A percentile compares a stretch with the other conserved stretches of the same genome.
Conservation (phyloP, 2,329 filamentous ascomycete species). For the Ophiostoma novo-ulmi region DNA sequence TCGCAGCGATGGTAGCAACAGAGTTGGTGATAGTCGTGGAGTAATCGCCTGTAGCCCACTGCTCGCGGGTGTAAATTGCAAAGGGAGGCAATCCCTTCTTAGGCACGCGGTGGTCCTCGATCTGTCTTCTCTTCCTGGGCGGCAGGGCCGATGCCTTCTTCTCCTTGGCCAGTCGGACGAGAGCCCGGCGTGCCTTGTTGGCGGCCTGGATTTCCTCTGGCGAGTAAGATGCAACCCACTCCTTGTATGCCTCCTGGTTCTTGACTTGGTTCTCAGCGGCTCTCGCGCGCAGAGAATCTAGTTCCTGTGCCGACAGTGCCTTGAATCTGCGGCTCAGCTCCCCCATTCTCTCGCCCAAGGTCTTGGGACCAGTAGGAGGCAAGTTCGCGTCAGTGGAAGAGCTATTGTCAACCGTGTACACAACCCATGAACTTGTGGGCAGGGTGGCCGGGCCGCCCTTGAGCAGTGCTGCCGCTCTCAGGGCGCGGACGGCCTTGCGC, state of each 20-base stretch:
- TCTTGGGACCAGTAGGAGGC: constrained; percentile 21
- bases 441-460: constrained; percentile 35
- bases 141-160: constrained; percentile 24
- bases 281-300: constrained; percentile 37
- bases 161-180: constrained; percentile 36
- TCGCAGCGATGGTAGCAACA: constrained; percentile 30
- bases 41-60: constrained; percentile 34
- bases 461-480: constrained; percentile 42
- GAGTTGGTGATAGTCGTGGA: constrained; percentile 26
- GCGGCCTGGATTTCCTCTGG: constrained; percentile 41
- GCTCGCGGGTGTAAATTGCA: constrained; percentile 38
- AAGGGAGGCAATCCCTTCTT: constrained; percentile 37
- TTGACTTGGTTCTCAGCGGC: constrained; percentile 39
- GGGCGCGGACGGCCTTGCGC: constrained; percentile 31
- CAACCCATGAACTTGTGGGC: constrained; percentile 35
- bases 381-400: constrained; percentile 20
- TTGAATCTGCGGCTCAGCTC: constrained; percentile 37
- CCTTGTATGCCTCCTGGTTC: constrained; percentile 40
- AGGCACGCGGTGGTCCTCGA: constrained; percentile 48
- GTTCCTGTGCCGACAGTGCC: constrained; percentile 38
- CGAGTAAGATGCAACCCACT: constrained; percentile 46
- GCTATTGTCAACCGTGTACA: constrained; percentile 35
- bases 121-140: constrained; percentile 30
- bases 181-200: constrained; percentile 43
- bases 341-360: constrained; percentile 28